Percentiles rank a stretch among this genome's conserved stretches.
phyloP scores from a whole-genome alignment of 345 rosid genomes.

The Dipteronia sinensis region DNA sequence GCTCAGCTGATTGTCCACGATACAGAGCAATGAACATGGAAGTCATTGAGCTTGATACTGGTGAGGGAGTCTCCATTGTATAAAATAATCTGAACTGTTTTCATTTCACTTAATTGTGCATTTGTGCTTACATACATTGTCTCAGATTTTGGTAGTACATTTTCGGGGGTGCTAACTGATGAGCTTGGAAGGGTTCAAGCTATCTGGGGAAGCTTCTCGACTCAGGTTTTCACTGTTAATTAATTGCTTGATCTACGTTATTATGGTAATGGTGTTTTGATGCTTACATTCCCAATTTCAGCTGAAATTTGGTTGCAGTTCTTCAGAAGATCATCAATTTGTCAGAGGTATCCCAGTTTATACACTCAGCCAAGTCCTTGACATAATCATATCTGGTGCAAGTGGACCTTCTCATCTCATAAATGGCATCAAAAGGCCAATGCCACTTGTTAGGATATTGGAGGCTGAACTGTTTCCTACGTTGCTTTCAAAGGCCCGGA shows the following conservation, averaged over 20 bases:
- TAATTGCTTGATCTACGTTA: slow-evolving; percentile 14
- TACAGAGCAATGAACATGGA: slow-evolving; percentile 98
- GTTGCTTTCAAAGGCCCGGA: slow-evolving; percentile 90
- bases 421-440: slow-evolving; percentile 79
- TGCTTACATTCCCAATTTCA: slow-evolving; percentile 38
- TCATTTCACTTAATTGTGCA: background rate
- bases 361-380: slow-evolving; percentile 74
- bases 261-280: slow-evolving; percentile 21
- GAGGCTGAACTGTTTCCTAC: slow-evolving; percentile 93
- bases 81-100: slow-evolving; percentile 1
- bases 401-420: slow-evolving; percentile 73
- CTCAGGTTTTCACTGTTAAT: slow-evolving; percentile 61
- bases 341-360: slow-evolving; percentile 84
- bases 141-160: slow-evolving; percentile 93
- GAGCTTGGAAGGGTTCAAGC: slow-evolving; percentile 90
- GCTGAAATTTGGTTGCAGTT: slow-evolving; percentile 67
- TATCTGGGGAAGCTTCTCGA: slow-evolving; percentile 95
- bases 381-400: slow-evolving; percentile 68
- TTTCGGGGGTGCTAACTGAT: slow-evolving; percentile 92
- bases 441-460: slow-evolving; percentile 87
- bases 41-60: slow-evolving; percentile 94
- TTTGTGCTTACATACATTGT: slow-evolving; percentile 9
- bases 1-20: slow-evolving; percentile 89
- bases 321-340: slow-evolving; percentile 92
- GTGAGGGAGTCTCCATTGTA: slow-evolving; percentile 37